Base-by-base conservation (phyloP, 345 rosid species). In the Xanthoceras sorbifolium region DNA sequence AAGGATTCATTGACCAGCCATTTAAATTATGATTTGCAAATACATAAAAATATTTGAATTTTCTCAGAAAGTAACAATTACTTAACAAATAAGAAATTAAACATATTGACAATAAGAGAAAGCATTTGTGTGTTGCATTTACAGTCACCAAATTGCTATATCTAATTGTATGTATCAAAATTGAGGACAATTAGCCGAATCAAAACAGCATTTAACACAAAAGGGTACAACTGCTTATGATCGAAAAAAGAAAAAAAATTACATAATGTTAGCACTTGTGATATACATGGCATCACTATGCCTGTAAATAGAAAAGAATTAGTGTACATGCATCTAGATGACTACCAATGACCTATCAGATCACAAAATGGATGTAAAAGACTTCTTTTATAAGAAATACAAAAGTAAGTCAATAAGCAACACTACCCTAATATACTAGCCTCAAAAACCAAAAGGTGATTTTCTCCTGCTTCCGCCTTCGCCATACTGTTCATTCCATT, bases 401-500 rank as follows among this genome's bases (percentile, higher is more conserved):
- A 34, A 18, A 23, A 77, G 34, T 71, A 76, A 48, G 50, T 69
- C 26, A 25, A 29, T 46, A 10, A 20, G 12, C 10, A 9, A 42
- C 9, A 8, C 22, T 48, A 61, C 40, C 64, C 15, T 9, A 44
- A 36, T 18, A 18, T 18, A 48, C 74, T 76, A 67, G 73, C 38
- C 77, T 83, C 86, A 85, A 81, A 96, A 96, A 31, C 99, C 98
- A 48, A 96, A 94, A 5, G 95, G 97, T 22, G 98, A 87, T 77
- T 87, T 91, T 63, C 86, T 85, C 85, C 98, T 86, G 86, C 89
- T 92, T 52, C 99, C 99, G 20, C 94, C 98, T 84, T 93, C 99
- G 60, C 98, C 98, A 22, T 96, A 96, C 59, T 94, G 98, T 72
- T 96, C 99, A 28, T 96, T 96, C 99, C 99, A 96, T 86, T 96